Base-by-base conservation (phyloP, 345 rosid species). In the Bruguiera gymnorhiza region DNA sequence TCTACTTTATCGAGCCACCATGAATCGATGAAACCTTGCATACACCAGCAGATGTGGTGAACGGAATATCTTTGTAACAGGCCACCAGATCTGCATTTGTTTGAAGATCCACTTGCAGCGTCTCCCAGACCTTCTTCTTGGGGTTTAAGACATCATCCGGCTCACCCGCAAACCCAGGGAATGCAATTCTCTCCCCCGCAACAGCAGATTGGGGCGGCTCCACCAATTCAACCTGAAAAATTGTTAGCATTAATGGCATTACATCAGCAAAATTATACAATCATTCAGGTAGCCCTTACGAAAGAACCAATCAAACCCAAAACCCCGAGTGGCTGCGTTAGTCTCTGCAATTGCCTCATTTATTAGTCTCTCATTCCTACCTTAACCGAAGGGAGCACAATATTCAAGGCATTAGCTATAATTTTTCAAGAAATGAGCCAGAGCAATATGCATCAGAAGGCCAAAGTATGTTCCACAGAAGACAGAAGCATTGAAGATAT, bases 51-150 rank as follows among this genome's bases (percentile, higher is more conserved):
- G 93, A 83, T 37, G 99, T 95, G 67, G 97, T 86, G 48, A 90
- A 77, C 0, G 98, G 92, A 70, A 90, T 65, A 60, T 81, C 88
- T 82, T 92, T 92, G 82, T 81, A 92, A 76, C 91, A 82, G 60
- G 98, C 96, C 54, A 90, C 85, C 57, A 85, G 86, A 37, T 86
- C 86, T 2, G 78, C 63, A 51, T 84, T 78, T 2, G 90, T 84
- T 70, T 61, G 81, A 16, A 95, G 79, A 82, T 92, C 91, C 52
- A 82, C 87, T 78, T 84, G 84, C 70, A 95, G 80, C 0, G 86
- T 83, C 81, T 95, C 98, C 96, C 91, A 92, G 8, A 95, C 82
- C 82, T 95, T 95, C 91, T 84, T 95, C 89, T 92, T 95, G 2
- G 98, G 97, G 84, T 84, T 89, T 66, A 92, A 80, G 24, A 87